Conservation (phyloP, 176 grass and related monocot genomes). For the Oryza punctata region DNA sequence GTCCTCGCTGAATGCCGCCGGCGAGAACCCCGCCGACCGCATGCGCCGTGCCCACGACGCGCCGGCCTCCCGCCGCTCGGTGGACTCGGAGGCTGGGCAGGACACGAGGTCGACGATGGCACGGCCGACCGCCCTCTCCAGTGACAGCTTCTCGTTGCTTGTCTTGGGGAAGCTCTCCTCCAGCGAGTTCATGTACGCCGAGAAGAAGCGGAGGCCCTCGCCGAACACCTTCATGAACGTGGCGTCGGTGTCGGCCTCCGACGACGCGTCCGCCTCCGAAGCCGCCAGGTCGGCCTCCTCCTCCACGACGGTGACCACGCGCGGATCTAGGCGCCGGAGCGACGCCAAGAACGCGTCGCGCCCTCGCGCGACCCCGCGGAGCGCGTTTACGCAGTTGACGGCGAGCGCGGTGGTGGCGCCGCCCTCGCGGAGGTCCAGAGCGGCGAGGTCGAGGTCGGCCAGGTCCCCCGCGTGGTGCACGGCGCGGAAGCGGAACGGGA, state of each 20-base stretch:
- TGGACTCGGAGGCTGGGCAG: conserved; percentile 67
- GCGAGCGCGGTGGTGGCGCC: conserved; percentile 61
- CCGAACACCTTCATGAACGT: conserved; percentile 81
- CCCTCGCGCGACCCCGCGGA: conserved; percentile 55
- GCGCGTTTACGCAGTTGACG: conserved; percentile 83
- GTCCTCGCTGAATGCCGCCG: conserved; percentile 88
- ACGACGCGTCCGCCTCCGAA: neutral
- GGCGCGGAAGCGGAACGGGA: conserved; percentile 82
- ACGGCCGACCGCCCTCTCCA: conserved; percentile 76
- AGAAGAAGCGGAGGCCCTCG: conserved; percentile 86
- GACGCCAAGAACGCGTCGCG: conserved; percentile 60
- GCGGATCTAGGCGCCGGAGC: conserved; percentile 63
- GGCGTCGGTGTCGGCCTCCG: conserved; percentile 58
- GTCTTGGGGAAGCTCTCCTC: conserved; percentile 90
- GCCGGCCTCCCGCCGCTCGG: conserved; percentile 77
- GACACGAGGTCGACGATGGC: conserved; percentile 84
- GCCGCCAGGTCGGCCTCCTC: conserved; percentile 87
- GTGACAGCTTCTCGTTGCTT: conserved; percentile 81
- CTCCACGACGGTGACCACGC: conserved; percentile 82
- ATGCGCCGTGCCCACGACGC: conserved; percentile 66
- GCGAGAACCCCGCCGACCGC: conserved; percentile 63
- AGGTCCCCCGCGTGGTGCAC: conserved; percentile 84
- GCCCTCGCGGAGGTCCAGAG: conserved; percentile 58
- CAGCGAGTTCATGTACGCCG: conserved; percentile 84
- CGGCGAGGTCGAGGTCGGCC: conserved; percentile 73